Base-by-base conservation (phyloP, 805 yeast species). In the Saccharomycopsis sp. region DNA sequence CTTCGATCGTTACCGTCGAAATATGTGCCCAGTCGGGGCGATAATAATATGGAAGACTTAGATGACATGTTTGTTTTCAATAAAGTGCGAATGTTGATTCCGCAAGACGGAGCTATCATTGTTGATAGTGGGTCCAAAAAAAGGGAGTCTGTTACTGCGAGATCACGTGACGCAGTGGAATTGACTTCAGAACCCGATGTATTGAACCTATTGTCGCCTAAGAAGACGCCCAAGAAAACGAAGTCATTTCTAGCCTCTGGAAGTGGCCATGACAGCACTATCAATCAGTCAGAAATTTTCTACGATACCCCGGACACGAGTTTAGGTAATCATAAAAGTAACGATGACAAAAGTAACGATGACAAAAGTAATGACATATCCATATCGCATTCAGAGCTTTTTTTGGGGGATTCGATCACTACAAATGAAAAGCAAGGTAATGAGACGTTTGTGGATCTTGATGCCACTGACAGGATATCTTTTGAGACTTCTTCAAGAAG, bases 21-120 rank as follows among this genome's bases (percentile, higher is more conserved):
- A 29, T 5, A 12, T 12, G 38, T 29, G 5, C 12, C 38, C 86
- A 87, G n/a, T 80, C 59, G 0, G 76, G 73, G 2, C 78, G 78
- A 2, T 15, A 8, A 52, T 64, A 38, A 53, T 66, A 67, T 7
- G 73, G 44, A 52, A 25, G 19, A 19, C 17, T 15, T 29, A 14
- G 50, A 20, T 47, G 50, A 20, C 23, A 5, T 47, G 20, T 47
- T 20, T 47, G 50, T 20, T 7, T 17, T 20, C 15, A 47, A 47
- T 9, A 20, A 47, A 47, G 50, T 20, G 50, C 50, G 23, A 47
- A 14, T 20, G 23, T 14, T 20, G 7, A 12, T 14, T 20, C 47
- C 24, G 47, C 54, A 22, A 22, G 56, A 54, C 15, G 53, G 29
- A 35, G 38, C 15, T 20, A 42, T 15, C 29, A 23, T 51, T 20